Evolutionary conservation across 495 filamentous ascomycete species (phyloP), one percentile per base, ranked within the genome.

Genomic region (Bryoglossum gracile): DNA sequence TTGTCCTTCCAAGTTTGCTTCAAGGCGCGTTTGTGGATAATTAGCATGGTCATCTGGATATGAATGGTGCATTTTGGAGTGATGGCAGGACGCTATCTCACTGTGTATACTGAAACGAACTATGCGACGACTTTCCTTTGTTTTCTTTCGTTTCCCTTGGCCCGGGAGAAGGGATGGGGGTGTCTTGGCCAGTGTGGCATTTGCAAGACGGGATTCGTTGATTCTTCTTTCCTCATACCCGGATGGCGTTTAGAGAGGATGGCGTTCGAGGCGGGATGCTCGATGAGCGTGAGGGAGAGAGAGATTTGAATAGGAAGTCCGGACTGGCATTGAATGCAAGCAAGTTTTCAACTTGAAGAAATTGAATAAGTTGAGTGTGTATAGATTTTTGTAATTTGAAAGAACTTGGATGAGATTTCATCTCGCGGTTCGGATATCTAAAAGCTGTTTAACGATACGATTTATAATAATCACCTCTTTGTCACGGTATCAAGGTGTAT

Each of bases 31-130:
- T 51, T 59, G 22, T 51, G 24, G n/a, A 54, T 50, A 41, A 18
- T 22, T 13, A 22, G 17, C n/a, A n/a, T 11, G 11, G 26, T n/a
- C 14, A 23, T 16, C n/a, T 21, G 32, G 28, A 47, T 46, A 22
- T 46, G 35, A 34, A 30, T 48, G 34, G 25, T 43, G 43, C 38
- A 52, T 46, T 19, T 45, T 44, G 49, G 43, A 41, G 0, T 25
- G 23, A 22, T 30, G 46, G 45, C 44, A 58, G 33, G 50, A 58
- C 49, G 40, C 24, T 25, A 44, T 50, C 32, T 40, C 42, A 51
- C n/a, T 22, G 23, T 59, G 46, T 60, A 51, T 56, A 59, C 43
- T 55, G 51, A 55, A 51, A 54, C 42, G 50, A 54, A 43, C 21
- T 46, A 33, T 21, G 54, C 48, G 53, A 51, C 46, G 25, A 6